Percentiles rank a stretch among this genome's conserved stretches.
Evolutionary conservation across 140 eudicot species (phyloP).

Genomic region (Flaveria floridana): DNA sequence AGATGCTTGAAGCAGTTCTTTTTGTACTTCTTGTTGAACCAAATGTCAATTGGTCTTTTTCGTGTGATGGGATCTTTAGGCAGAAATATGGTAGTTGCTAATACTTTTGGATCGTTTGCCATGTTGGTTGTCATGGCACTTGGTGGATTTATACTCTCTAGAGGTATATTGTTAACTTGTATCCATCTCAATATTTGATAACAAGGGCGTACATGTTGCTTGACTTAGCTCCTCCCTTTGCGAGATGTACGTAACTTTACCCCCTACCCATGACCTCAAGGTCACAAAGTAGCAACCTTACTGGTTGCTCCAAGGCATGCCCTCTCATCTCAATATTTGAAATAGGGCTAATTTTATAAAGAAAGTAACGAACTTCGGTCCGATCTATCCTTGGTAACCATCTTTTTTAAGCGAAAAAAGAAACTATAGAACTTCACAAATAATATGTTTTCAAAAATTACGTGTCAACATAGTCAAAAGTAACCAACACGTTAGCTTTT

Average conservation of each 20-base stretch:
- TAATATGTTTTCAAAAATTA: background rate
- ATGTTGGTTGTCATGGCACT: constrained; percentile 90
- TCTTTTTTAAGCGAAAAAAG: background rate
- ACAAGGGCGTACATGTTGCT: too few relatives aligned
- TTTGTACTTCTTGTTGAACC: constrained; percentile 74
- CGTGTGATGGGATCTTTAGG: constrained; percentile 93
- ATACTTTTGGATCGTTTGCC: constrained; percentile 91
- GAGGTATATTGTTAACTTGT: constrained; percentile 46
- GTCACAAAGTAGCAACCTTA: too few relatives aligned
- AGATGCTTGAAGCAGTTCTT: constrained; percentile 74
- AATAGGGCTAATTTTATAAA: background rate
- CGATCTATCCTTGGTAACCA: background rate
- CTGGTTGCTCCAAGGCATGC: too few relatives aligned
- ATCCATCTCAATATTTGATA: background rate
- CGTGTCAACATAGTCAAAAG: constrained; percentile 5
- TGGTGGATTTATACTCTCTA: constrained; percentile 85
- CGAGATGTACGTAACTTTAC: too few relatives aligned
- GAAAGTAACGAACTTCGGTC: background rate
- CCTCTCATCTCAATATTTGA: background rate
- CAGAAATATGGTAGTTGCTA: constrained; percentile 79
- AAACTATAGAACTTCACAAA: background rate
- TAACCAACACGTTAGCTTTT: background rate
- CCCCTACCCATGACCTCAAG: too few relatives aligned
- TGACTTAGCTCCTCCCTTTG: too few relatives aligned
- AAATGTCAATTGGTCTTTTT: constrained; percentile 83